These are phyloP conservation scores for Cardiospermum halicacabum DNA, from an alignment of 345 rosid genomes.

Conservation along the genomic window DNA sequence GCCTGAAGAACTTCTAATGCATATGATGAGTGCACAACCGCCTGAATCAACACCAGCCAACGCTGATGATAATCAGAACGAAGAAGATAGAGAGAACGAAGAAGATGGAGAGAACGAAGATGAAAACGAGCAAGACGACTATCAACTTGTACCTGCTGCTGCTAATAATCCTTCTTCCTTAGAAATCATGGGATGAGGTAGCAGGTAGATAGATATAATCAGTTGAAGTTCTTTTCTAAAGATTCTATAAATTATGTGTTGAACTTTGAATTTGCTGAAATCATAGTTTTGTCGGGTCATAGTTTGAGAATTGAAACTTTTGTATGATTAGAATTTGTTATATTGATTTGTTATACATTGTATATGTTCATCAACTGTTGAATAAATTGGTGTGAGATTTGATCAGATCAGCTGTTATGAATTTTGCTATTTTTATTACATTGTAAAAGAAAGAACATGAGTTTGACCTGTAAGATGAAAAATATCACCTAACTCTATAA, in stretches of 20 bases:
- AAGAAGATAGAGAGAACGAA: constrained; percentile 23
- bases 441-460: background rate
- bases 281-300: constrained; percentile 5
- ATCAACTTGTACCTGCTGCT: constrained; percentile 23
- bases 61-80: constrained; percentile 19
- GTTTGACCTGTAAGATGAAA: no score
- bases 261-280: constrained; percentile 7
- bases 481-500: no score
- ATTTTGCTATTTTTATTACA: background rate
- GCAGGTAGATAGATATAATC: no score
- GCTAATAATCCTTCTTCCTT: constrained; percentile 31
- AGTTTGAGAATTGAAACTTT: constrained; percentile 14
- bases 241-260: constrained; percentile 8
- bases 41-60: constrained; percentile 23
- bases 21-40: constrained; percentile 33
- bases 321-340: background rate
- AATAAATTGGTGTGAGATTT: constrained; percentile 12
- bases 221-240: constrained; percentile 4
- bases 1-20: constrained; percentile 53
- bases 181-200: constrained; percentile 28
- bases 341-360: constrained; percentile 12
- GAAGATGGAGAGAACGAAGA: constrained; percentile 27
- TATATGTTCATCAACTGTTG: constrained; percentile 28
- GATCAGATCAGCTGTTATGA: background rate
- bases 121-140: constrained; percentile 18